These are phyloP conservation scores for Nasturtium officinale DNA, from an alignment of 345 rosid genomes.

Conservation along the genomic window DNA sequence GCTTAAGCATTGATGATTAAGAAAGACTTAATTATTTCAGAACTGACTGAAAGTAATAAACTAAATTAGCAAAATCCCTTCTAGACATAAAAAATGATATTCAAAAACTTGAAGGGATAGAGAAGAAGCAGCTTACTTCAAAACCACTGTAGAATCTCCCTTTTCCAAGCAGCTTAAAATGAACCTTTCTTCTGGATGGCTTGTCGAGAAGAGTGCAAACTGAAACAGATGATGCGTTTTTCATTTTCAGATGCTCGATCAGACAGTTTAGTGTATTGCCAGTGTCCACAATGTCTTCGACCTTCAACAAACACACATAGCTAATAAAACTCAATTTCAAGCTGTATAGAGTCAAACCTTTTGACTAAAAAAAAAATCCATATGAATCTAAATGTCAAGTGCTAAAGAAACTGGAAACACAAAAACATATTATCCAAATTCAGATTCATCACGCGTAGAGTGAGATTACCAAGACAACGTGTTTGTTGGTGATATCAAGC, in stretches of 20 bases:
- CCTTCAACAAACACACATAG: slow-evolving; percentile 48
- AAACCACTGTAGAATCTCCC: slow-evolving; percentile 87
- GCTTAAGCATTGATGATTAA: background rate
- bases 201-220: slow-evolving; percentile 85
- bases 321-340: too few species aligned
- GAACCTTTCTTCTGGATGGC: slow-evolving; percentile 68
- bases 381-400: background rate
- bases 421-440: background rate
- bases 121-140: slow-evolving; percentile 52
- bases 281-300: slow-evolving; percentile 94
- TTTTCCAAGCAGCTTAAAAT: slow-evolving; percentile 62
- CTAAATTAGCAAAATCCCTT: too few species aligned
- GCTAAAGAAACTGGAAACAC: background rate
- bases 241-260: slow-evolving; percentile 56
- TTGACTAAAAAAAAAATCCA: background rate
- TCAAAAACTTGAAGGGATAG: background rate
- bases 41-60: background rate
- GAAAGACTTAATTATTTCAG: background rate
- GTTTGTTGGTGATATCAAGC: slow-evolving; percentile 63
- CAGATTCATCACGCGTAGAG: background rate
- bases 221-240: slow-evolving; percentile 78
- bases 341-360: too few species aligned
- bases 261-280: slow-evolving; percentile 73
- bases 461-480: slow-evolving; percentile 66
- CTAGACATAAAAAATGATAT: too few species aligned